Conservation (phyloP, 192 early-diverging fungal genomes). For the Chytriomyces sp. region DNA sequence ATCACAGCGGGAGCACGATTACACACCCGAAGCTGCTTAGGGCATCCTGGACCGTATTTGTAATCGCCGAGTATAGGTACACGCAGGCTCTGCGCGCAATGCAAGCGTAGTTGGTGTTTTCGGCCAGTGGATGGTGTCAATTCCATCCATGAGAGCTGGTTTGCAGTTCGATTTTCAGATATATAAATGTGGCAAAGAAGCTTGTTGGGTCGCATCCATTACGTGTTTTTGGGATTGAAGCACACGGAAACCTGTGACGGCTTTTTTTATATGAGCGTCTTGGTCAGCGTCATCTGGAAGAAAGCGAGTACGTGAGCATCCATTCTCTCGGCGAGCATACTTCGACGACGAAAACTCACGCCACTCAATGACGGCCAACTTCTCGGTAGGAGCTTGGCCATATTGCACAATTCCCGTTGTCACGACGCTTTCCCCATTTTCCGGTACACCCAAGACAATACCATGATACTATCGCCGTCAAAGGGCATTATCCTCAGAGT, state of each 20-base stretch:
- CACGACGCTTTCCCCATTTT: slow-evolving; percentile 8
- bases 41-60: slow-evolving; percentile 47
- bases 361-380: slow-evolving; percentile 42
- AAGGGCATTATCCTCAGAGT: background rate
- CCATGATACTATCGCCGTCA: slow-evolving; percentile 13
- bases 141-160: slow-evolving; percentile 35
- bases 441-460: background rate
- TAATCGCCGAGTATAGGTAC: slow-evolving; percentile 48
- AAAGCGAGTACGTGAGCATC: background rate
- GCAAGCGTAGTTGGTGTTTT: slow-evolving; percentile 53
- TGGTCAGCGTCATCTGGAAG: slow-evolving; percentile 29
- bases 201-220: background rate
- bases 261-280: slow-evolving; percentile 28
- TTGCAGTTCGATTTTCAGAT: background rate
- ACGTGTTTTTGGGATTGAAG: slow-evolving; percentile 25
- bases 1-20: background rate
- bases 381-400: slow-evolving; percentile 35
- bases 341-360: slow-evolving; percentile 16
- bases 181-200: background rate
- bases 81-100: slow-evolving; percentile 39
- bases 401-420: slow-evolving; percentile 40
- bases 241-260: slow-evolving; percentile 29
- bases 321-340: background rate
- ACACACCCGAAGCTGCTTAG: slow-evolving; percentile 34
- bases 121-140: slow-evolving; percentile 46